Conservation (phyloP, 345 rosid species). For the Litchi chinensis region DNA sequence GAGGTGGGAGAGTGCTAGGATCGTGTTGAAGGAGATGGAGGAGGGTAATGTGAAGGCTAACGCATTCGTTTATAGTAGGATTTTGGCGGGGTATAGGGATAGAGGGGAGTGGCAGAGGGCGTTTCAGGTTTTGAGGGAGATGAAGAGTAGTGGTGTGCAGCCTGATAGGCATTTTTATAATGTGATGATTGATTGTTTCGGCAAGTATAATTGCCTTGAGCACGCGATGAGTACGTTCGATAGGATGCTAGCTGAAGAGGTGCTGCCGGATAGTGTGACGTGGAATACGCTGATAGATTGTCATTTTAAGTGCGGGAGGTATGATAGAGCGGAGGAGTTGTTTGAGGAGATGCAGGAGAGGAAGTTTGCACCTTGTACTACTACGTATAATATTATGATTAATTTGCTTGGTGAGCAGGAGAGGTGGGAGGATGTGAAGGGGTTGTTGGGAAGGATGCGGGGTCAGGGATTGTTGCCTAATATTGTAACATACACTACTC, state of each 20-base stretch:
- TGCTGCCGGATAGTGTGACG: constrained; percentile 79
- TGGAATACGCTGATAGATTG: constrained; percentile 97
- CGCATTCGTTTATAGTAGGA: constrained; percentile 78
- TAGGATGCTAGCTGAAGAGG: constrained; percentile 74
- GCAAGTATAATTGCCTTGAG: constrained; percentile 88
- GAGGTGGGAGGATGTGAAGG: constrained; percentile 82
- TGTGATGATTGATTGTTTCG: constrained; percentile 93
- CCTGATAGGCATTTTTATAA: constrained; percentile 91
- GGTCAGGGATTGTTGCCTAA: constrained; percentile 68
- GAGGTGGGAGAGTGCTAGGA: constrained; percentile 94
- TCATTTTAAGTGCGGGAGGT: constrained; percentile 76
- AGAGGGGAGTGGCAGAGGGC: constrained; percentile 96
- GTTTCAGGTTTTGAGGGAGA: constrained; percentile 89
- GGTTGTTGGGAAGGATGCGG: constrained; percentile 67
- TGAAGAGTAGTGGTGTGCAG: constrained; percentile 76
- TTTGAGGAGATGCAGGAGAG: constrained; percentile 76
- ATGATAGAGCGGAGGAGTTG: constrained; percentile 75
- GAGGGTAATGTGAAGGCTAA: constrained; percentile 67
- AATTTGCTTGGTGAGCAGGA: constrained; percentile 79
- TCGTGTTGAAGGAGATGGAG: constrained; percentile 95
- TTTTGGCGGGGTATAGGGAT: constrained; percentile 78
- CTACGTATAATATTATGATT: constrained; percentile 89
- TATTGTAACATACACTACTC: constrained; percentile 83
- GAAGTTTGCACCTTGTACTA: constrained; percentile 74
- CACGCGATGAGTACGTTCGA: constrained; percentile 87